phyloP scores from a whole-genome alignment of 2,329 filamentous ascomycete genomes.

The Pseudogymnoascus sp. region DNA sequence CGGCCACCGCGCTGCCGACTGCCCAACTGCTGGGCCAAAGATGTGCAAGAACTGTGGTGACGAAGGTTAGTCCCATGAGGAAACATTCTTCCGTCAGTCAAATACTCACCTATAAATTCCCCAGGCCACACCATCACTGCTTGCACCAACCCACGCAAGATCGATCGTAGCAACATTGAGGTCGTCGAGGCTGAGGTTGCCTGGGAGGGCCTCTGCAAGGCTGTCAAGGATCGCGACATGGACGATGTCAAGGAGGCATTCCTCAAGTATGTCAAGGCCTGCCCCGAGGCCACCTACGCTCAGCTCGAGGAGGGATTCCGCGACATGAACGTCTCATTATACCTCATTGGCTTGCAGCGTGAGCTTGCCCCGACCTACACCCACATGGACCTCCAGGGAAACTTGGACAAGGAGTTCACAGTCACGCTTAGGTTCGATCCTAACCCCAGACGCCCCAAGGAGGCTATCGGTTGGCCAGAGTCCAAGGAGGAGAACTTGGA shows the following conservation, averaged over 20 bases:
- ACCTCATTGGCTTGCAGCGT: constrained; percentile 55
- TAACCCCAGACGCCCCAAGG: constrained; percentile 49
- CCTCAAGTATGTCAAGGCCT: constrained; percentile 53
- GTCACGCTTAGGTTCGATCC: constrained; percentile 53
- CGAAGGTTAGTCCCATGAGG: constrained; percentile 38
- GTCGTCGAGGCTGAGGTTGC: constrained; percentile 45
- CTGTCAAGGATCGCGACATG: constrained; percentile 46
- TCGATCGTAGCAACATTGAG: constrained; percentile 44
- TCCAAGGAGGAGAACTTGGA: constrained; percentile 49
- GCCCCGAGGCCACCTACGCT: constrained; percentile 47
- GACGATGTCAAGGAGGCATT: constrained; percentile 54
- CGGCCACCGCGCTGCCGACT: constrained; percentile 53
- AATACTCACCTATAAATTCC: background rate
- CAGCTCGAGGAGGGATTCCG: constrained; percentile 56
- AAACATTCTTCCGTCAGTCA: background rate
- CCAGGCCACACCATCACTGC: constrained; percentile 46
- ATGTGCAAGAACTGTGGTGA: constrained; percentile 54
- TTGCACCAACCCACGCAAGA: constrained; percentile 51
- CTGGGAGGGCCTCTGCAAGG: constrained; percentile 47
- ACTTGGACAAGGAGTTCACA: constrained; percentile 55
- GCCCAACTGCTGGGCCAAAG: constrained; percentile 48
- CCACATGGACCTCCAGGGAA: constrained; percentile 65
- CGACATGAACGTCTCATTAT: constrained; percentile 42
- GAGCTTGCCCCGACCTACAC: constrained; percentile 48
- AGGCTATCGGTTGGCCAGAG: constrained; percentile 52